Evolutionary conservation across 108 stramenopile genomes (phyloP), one percentile per base, ranked within the genome.

Genomic region (Nitzschia sp.): DNA sequence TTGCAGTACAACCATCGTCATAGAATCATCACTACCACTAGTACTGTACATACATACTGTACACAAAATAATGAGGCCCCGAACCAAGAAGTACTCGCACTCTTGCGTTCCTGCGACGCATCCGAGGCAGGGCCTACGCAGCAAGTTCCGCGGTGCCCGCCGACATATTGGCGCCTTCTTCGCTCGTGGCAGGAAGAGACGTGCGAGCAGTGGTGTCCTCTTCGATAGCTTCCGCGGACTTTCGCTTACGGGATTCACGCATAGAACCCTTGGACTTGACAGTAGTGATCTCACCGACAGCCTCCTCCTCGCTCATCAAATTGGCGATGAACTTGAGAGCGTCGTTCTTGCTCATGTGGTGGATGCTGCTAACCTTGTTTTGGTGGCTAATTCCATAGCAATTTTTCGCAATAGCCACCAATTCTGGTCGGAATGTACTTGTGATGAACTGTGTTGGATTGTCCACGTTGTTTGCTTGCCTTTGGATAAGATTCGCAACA

Each of bases 371-470:
- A 9, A 93, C 91, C 75, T 93, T 93, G 82, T 90, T 92, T 59
- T 93, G 94, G 69, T 90, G 90, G 68, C 85, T 86, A 38, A 95
- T 92, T 34, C 94, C 91, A 68, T 90, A 95, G 68, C 90, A 93
- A 23, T 84, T 78, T 72, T 84, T 83, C 13, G 98, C 92, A 26
- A 95, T 89, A 2, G 80, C 77, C 2, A 99, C 98, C 50, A 99
- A 73, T 72, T 99, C 99, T 0, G 97, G 98, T 13, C 99, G 90
- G 79, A 99, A 99, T 3, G 99, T 99, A 60, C 94, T 97, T 16
- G 96, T 96, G 65, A 99, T 99, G 85, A 99, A 99, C 77, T 99
- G 99, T 0, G 98, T 95, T 3, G 96, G 91, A 71, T 91, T 97
- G 45, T 96, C 92, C 31, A 77, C 73, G 45, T 84, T 81, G 45